A percentile compares a stretch with the other conserved stretches of the same genome.
These are phyloP conservation scores for Xerocomellus chrysenteron DNA, from an alignment of 768 basidiomycete genomes.

Conservation along the genomic window DNA sequence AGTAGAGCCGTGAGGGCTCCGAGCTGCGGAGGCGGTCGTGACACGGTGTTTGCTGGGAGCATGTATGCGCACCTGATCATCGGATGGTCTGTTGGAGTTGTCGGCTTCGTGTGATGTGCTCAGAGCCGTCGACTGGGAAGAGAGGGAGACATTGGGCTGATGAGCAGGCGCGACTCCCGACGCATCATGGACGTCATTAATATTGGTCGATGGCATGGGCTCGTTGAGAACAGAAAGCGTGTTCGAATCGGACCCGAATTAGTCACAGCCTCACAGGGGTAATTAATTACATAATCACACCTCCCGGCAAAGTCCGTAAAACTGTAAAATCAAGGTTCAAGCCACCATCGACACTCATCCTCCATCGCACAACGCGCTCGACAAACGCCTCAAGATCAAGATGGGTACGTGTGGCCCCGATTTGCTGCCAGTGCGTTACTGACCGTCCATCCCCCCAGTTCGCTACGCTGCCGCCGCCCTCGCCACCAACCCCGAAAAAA, in stretches of 20 bases:
- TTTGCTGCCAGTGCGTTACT: conserved; percentile 11
- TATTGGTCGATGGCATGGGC: conserved; percentile 28
- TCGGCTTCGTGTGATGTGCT: conserved; percentile 27
- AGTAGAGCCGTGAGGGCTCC: conserved; percentile 66
- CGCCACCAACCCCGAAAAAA: conserved; percentile 94
- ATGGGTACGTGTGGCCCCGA: conserved; percentile 54
- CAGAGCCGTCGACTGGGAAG: conserved; percentile 30
- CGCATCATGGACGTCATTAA: conserved; percentile 26
- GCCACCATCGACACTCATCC: conserved; percentile 37
- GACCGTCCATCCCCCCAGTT: conserved; percentile 47
- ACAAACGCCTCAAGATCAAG: conserved; percentile 60
- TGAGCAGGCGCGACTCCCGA: conserved; percentile 19
- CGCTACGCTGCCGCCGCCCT: conserved; percentile 90
- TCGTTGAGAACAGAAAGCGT: background rate
- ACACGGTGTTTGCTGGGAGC: background rate
- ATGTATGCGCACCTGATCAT: conserved; percentile 31
- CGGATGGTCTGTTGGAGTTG: conserved; percentile 15
- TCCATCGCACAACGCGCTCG: conserved; percentile 38
- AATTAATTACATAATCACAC: background rate
- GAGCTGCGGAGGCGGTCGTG: conserved; percentile 44
- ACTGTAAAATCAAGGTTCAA: conserved; percentile 33
- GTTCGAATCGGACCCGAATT: background rate
- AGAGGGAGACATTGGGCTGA: conserved; percentile 28
- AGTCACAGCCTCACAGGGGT: background rate
- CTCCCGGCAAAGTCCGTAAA: conserved; percentile 26